phyloP scores from a whole-genome alignment of 2,329 filamentous ascomycete species.

The Apiospora rasikravindrae region DNA sequence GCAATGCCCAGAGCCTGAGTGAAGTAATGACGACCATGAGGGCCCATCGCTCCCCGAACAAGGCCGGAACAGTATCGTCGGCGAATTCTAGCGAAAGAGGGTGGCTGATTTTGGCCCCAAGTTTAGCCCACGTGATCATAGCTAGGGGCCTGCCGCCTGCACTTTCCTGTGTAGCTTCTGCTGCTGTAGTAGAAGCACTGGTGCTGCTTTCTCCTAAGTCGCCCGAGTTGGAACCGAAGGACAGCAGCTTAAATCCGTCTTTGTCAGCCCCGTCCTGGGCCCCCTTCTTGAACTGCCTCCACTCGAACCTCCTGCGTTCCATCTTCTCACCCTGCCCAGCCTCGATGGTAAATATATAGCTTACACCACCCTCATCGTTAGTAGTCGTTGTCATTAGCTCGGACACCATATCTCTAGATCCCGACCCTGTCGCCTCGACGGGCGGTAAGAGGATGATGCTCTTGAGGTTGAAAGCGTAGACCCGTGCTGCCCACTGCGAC shows the following conservation, averaged over 20 bases:
- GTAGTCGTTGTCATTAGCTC: constrained; percentile 24
- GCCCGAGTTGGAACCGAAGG: too few species aligned
- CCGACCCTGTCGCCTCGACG: neutral
- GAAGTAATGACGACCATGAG: constrained; percentile 25
- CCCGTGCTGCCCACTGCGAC: neutral
- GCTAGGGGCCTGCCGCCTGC: constrained; percentile 19
- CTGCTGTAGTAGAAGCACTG: neutral
- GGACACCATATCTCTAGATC: neutral
- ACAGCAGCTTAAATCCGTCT: neutral
- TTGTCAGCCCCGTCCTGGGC: constrained; percentile 21
- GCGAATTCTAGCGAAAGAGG: constrained; percentile 23
- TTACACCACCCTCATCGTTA: constrained; percentile 17
- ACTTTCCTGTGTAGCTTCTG: neutral
- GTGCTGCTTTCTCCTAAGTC: neutral
- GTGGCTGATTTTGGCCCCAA: constrained; percentile 23
- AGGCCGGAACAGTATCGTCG: constrained; percentile 11
- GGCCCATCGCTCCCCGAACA: constrained; percentile 23
- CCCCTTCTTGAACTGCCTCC: constrained; percentile 27
- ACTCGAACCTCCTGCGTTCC: constrained; percentile 29
- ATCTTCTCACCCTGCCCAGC: constrained; percentile 19
- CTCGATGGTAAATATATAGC: constrained; percentile 28
- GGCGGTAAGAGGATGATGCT: constrained; percentile 24
- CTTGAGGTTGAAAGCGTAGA: constrained; percentile 20
- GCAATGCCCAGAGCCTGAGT: constrained; percentile 23
- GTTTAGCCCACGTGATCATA: constrained; percentile 25